phyloP scores from a whole-genome alignment of 148 eudicot species.

The Suaeda aralocaspica region DNA sequence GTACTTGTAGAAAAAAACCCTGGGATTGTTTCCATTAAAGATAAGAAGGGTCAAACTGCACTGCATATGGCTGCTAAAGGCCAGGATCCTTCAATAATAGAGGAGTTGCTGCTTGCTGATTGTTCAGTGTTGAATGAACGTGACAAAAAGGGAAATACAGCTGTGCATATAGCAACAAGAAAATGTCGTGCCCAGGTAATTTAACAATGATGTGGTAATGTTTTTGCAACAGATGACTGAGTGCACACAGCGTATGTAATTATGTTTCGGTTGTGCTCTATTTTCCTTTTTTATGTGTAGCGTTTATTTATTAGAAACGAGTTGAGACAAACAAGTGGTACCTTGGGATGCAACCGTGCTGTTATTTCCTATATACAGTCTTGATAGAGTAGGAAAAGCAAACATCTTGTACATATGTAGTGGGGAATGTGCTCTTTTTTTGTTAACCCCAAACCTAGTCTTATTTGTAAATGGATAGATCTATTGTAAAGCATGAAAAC shows the following conservation, averaged over 20 bases:
- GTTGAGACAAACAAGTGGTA: no score
- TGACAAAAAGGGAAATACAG: constrained; percentile 88
- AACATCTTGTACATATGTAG: no score
- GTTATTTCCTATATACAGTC: no score
- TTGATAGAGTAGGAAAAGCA: no score
- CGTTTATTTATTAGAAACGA: no score
- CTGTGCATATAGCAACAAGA: constrained; percentile 78
- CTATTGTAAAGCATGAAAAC: background rate
- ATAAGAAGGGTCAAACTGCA: constrained; percentile 92
- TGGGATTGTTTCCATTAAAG: constrained; percentile 63
- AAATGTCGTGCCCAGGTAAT: constrained; percentile 80
- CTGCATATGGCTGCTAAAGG: constrained; percentile 96
- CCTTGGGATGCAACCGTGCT: no score
- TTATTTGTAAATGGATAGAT: background rate
- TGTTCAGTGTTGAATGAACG: constrained; percentile 71
- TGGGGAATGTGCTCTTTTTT: no score
- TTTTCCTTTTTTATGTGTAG: background rate
- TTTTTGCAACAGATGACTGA: no score
- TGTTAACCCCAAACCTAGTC: background rate
- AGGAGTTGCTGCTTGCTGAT: constrained; percentile 72
- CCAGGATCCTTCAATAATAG: constrained; percentile 62
- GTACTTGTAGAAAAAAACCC: constrained; percentile 60
- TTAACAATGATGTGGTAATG: background rate
- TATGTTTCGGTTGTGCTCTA: no score
- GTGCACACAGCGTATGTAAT: no score